phyloP scores from a whole-genome alignment of 176 grass and related monocot species.

The Phoenix dactylifera region DNA sequence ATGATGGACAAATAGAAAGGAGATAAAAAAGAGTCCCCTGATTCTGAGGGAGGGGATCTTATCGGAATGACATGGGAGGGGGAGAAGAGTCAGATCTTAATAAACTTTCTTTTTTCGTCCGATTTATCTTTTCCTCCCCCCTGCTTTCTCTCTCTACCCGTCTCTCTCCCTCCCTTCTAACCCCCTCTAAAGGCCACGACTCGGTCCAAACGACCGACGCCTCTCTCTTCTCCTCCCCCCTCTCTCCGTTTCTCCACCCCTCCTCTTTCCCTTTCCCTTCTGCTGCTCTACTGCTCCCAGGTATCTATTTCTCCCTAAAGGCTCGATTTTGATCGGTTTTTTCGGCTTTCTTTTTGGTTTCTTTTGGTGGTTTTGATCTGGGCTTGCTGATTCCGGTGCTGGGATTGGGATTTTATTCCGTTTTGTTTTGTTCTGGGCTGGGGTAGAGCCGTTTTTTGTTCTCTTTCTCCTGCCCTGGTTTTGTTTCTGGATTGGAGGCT shows the following conservation, averaged over 20 bases:
- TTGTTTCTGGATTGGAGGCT: no score
- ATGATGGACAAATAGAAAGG: no score
- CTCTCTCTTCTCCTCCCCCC: not conserved
- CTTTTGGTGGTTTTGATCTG: not conserved
- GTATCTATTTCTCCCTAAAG: not conserved
- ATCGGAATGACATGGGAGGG: not conserved
- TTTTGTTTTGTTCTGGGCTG: not conserved
- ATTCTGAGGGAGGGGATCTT: not conserved
- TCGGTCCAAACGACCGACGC: not conserved
- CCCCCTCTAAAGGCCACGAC: not conserved
- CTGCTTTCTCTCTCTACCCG: not conserved
- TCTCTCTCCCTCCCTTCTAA: not conserved
- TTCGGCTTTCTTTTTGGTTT: not conserved
- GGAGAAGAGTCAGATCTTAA: not conserved
- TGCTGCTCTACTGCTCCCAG: not conserved
- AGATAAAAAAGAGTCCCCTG: no score
- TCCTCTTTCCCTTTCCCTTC: not conserved
- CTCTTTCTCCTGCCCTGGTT: no score
- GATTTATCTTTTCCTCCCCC: not conserved
- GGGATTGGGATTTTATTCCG: not conserved
- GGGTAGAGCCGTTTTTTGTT: no score
- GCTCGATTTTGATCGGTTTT: not conserved
- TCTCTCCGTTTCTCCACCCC: not conserved
- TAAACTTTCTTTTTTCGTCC: not conserved
- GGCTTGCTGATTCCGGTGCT: no score